Evolutionary conservation across 1,284 basidiomycete genomes (phyloP), one percentile per base, ranked within the genome.

Genomic region (Ceratobasidium sp.): DNA sequence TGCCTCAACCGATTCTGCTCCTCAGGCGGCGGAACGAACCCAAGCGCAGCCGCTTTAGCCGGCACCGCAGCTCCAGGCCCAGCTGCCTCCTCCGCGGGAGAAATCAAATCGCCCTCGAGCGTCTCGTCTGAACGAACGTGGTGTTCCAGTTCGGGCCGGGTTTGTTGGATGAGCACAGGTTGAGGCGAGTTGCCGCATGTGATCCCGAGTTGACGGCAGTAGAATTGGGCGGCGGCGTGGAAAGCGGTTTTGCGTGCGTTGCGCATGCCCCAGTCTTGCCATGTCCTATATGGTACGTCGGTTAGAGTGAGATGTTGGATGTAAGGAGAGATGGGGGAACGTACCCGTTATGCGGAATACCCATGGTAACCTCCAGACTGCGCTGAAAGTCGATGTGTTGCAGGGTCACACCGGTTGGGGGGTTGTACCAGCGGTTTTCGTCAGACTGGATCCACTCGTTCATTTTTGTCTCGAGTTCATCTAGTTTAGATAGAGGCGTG

Each of bases 391-490:
- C 85, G 82, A 93, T 92, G 50, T 87, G 86, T 82, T 92, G 91
- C 50, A 92, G 82, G 15, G 84, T 88, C 78, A 93, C 85, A 59
- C 87, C 88, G 7, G 93, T 94, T 28, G 86, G 87, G 4, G 93
- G 90, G 75, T 91, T 87, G 82, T 88, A 94, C 92, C 92, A 93
- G 48, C 93, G 86, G 82, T 93, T 92, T 82, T 92, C 90, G 81
- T 94, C 93, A 3, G 90, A 92, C 54, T 88, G 86, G 6, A 94
- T 86, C 93, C 93, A 94, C 62, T 89, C 87, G 80, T 93, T 93
- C 78, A 94, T 83, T 78, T 85, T 86, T 76, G 87, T 86, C 82
- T 93, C 91, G 12, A 94, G 87, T 46, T 86, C 86, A 80, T 94
- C 92, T 1, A 94, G 83, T 83, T 92, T 94, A 77, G 88, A 88